phyloP scores from a whole-genome alignment of 108 stramenopile species.

The Fragilaria radians region DNA sequence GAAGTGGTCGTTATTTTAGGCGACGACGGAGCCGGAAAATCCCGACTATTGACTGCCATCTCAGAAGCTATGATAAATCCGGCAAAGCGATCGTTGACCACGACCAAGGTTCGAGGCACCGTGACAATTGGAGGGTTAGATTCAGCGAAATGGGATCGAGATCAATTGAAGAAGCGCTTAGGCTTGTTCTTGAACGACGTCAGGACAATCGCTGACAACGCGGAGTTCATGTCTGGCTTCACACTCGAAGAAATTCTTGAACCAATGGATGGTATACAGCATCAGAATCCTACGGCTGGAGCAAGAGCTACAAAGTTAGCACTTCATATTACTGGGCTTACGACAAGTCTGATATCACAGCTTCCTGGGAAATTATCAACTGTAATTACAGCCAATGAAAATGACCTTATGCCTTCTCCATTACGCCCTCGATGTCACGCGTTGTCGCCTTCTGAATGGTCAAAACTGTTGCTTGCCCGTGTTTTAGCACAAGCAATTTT shows the following conservation, averaged over 20 bases:
- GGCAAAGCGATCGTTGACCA: conserved; percentile 50
- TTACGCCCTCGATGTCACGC: conserved; percentile 42
- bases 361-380: conserved; percentile 74
- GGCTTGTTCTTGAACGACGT: conserved; percentile 76
- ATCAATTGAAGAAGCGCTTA: conserved; percentile 51
- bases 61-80: conserved; percentile 62
- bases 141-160: conserved; percentile 63
- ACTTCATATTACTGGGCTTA: conserved; percentile 62
- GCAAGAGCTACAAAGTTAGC: conserved; percentile 5
- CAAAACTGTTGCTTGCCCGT: conserved; percentile 62
- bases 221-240: conserved; percentile 55
- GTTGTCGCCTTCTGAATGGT: conserved; percentile 83
- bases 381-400: conserved; percentile 72
- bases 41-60: conserved; percentile 66
- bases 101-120: conserved; percentile 61
- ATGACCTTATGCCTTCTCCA: conserved; percentile 61
- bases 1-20: conserved; percentile 73
- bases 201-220: conserved; percentile 48
- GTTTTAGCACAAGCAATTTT: conserved; percentile 72
- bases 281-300: neutral
- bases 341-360: conserved; percentile 40
- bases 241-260: conserved; percentile 81
- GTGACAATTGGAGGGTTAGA: conserved; percentile 65
- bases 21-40: conserved; percentile 69
- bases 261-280: conserved; percentile 32